Evolutionary conservation across 768 basidiomycete species (phyloP).

Genomic region (Mycena galopus): DNA sequence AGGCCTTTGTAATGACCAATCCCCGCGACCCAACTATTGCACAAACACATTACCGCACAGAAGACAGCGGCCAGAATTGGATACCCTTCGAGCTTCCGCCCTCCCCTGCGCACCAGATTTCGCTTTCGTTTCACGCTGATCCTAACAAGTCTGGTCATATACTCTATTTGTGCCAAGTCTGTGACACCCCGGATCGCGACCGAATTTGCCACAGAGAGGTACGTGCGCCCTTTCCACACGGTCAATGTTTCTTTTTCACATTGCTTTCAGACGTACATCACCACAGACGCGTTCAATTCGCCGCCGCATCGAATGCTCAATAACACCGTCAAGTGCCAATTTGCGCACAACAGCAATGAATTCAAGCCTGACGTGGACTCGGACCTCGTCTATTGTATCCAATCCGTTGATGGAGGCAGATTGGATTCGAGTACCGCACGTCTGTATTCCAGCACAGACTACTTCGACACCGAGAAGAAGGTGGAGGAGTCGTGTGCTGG

Average conservation of each 20-base stretch:
- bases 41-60: constrained; percentile 84
- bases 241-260: constrained; percentile 11
- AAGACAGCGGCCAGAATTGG: constrained; percentile 91
- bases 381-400: constrained; percentile 88
- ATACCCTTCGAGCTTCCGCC: constrained; percentile 76
- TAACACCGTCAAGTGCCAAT: constrained; percentile 85
- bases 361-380: constrained; percentile 82
- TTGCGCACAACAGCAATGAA: constrained; percentile 87
- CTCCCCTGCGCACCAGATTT: constrained; percentile 70
- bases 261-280: constrained; percentile 84
- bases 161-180: constrained; percentile 81
- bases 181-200: constrained; percentile 59
- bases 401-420: constrained; percentile 75
- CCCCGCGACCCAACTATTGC: constrained; percentile 43
- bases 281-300: constrained; percentile 83
- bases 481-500: constrained; percentile 89
- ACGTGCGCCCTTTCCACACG: constrained; percentile 47
- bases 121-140: constrained; percentile 89
- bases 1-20: constrained; percentile 90
- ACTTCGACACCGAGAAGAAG: constrained; percentile 72
- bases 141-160: constrained; percentile 75
- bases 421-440: constrained; percentile 58
- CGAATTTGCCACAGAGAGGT: constrained; percentile 80
- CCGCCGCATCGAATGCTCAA: constrained; percentile 68
- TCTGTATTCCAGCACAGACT: constrained; percentile 88